A percentile compares a stretch with the other conserved stretches of the same genome.
phyloP scores from a whole-genome alignment of 2,329 filamentous ascomycete species.

The Colletotrichum tabaci region DNA sequence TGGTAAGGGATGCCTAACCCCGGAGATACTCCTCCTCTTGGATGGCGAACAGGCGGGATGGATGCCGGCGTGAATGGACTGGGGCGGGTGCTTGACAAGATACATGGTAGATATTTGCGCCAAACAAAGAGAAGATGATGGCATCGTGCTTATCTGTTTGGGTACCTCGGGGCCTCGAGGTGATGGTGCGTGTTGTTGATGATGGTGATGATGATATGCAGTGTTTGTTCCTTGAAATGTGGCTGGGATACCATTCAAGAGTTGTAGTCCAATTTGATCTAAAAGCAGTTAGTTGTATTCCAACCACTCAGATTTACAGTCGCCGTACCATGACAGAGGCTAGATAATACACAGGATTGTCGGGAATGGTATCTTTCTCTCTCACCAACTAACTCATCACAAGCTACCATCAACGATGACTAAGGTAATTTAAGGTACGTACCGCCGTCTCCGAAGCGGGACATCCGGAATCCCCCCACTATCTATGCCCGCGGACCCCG shows the following conservation, averaged over 20 bases:
- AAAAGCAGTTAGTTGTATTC: too few species aligned
- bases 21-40: too few species aligned
- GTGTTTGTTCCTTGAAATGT: too few species aligned
- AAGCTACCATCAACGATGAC: too few species aligned
- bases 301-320: too few species aligned
- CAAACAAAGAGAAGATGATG: neutral
- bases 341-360: too few species aligned
- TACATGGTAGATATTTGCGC: neutral
- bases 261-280: too few species aligned
- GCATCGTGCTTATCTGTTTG: neutral
- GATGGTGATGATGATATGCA: neutral
- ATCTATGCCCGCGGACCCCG: neutral
- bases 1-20: neutral
- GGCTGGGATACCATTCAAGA: too few species aligned
- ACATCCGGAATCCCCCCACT: neutral
- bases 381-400: too few species aligned
- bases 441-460: neutral
- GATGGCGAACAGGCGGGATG: neutral
- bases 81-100: neutral
- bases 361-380: too few species aligned
- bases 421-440: neutral
- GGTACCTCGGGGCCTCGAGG: neutral
- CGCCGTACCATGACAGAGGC: too few species aligned
- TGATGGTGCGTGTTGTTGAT: neutral
- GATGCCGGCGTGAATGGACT: constrained; percentile 19